phyloP scores from a whole-genome alignment of 305 asterid species.

The Fraxinus sp. region DNA sequence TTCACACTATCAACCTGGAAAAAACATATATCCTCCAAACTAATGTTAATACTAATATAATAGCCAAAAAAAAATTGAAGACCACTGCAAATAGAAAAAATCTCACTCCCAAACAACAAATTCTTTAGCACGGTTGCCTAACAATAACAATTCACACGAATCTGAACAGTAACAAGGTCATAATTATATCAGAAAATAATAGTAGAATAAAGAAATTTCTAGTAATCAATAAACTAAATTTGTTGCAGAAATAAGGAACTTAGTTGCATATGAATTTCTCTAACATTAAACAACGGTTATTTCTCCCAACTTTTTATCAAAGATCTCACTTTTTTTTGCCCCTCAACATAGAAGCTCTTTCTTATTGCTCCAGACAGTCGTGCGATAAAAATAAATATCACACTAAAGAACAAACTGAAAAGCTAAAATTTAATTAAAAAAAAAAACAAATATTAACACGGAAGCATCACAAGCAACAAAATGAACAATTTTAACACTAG shows the following conservation, averaged over 20 bases:
- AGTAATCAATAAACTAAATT: neutral
- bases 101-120: neutral
- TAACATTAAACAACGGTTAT: neutral
- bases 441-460: neutral
- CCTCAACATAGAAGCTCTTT: neutral
- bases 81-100: neutral
- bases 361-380: neutral
- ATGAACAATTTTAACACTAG: conserved; percentile 5
- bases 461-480: conserved; percentile 21
- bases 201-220: neutral
- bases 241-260: neutral
- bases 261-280: neutral
- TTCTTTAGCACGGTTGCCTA: neutral
- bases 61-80: neutral
- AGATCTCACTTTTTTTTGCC: neutral
- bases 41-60: neutral
- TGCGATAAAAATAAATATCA: neutral
- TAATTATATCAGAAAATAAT: neutral
- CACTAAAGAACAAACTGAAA: neutral
- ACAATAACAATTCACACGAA: neutral
- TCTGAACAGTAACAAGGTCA: neutral
- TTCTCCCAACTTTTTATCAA: neutral
- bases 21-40: neutral
- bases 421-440: neutral
- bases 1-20: neutral